Base-by-base conservation (phyloP, 768 basidiomycete genomes). In the Sistotremastrum niveocremeum region DNA sequence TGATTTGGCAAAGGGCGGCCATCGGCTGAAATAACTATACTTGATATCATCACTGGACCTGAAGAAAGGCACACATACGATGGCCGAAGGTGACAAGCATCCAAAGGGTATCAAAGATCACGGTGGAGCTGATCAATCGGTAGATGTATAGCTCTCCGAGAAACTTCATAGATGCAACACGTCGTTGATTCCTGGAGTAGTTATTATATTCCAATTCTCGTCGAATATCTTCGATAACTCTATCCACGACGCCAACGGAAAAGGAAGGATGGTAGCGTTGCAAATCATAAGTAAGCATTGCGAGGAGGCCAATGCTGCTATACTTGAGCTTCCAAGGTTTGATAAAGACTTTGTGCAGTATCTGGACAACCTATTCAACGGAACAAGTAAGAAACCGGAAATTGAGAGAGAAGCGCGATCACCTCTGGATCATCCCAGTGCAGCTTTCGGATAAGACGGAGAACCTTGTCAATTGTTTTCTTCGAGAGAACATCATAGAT, bases 261-360 rank as follows among this genome's bases (percentile, higher is more conserved):
- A 98, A 99, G 3, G 82, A 78, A 7, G 91, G 83, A 52, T 88
- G 88, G 62, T 94, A 95, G 30, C 89, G 76, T 58, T 93, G 88
- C 39, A 99, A 69, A 58, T 98, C 95, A 57, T 93, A 93, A 2
- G 93, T 84, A 48, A 98, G 68, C 77, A 95, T 94, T 7, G 95
- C 93, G 42, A 98, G 69, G 31, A 95, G 71, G 46, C 81, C 75
- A 54, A 99, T 77, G 56, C 87, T 94, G 49, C 81, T 73, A 58
- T 83, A 98, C 57, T 90, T 94, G 65, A 97, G 76, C 60, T 98
- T 98, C 91, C 94, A 95, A 2, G 94, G 85, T 56, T 95, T 94
- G n/a, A 86, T 87, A 66, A 99, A 99, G 37, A 87, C 77, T 58
- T 87, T 86, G 65, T 83, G 79, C 5, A 98, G 69, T 28, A 74